These are phyloP conservation scores for Aspergillus sp. DNA, from an alignment of 2,329 filamentous ascomycete species.

Conservation along the genomic window DNA sequence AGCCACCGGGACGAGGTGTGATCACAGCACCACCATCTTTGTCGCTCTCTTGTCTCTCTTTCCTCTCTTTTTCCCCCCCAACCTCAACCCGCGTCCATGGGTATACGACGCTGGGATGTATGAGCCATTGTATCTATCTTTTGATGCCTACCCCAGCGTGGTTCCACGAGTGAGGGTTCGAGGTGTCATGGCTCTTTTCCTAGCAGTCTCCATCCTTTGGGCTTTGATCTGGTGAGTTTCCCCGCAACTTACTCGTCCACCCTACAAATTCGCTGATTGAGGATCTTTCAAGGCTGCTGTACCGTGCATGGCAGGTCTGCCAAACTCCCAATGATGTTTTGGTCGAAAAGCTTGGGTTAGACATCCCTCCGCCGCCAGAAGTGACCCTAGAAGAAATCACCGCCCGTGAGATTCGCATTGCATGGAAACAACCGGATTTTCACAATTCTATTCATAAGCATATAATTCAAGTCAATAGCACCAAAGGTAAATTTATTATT, in stretches of 20 bases:
- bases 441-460: slow-evolving; percentile 74
- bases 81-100: slow-evolving; percentile 25
- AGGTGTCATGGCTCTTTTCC: slow-evolving; percentile 46
- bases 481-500: slow-evolving; percentile 61
- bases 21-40: not conserved
- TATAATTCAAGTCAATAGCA: slow-evolving; percentile 87
- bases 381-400: slow-evolving; percentile 88
- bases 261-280: not conserved
- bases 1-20: not conserved
- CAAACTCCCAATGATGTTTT: slow-evolving; percentile 88
- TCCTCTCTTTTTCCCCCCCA: slow-evolving; percentile 4
- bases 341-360: slow-evolving; percentile 84
- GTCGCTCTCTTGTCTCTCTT: slow-evolving; percentile 1
- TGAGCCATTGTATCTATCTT: slow-evolving; percentile 42
- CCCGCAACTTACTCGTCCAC: too few species aligned
- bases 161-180: slow-evolving; percentile 43
- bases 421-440: slow-evolving; percentile 75
- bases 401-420: slow-evolving; percentile 78
- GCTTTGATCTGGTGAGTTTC: slow-evolving; percentile 44
- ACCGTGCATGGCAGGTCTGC: slow-evolving; percentile 81
- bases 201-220: slow-evolving; percentile 44
- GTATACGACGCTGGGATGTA: slow-evolving; percentile 39
- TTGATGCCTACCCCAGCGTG: slow-evolving; percentile 42
- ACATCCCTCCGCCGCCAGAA: slow-evolving; percentile 84
- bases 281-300: slow-evolving; percentile 66